Conservation (phyloP, 441 rosid genomes). For the Adansonia madagascariensis region DNA sequence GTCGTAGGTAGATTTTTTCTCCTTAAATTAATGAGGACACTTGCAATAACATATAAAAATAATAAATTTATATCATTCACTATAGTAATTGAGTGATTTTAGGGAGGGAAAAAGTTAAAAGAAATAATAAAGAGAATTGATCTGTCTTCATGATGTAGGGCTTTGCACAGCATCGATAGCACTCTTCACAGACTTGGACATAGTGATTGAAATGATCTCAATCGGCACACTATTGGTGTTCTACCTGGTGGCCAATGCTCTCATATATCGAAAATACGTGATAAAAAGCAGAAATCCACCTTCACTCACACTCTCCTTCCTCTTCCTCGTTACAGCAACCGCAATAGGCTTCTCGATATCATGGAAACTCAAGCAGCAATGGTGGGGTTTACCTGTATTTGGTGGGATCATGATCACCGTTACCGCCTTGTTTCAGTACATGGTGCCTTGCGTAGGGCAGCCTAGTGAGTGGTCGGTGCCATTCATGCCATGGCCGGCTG, state of each 20-base stretch:
- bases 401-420: slow-evolving; percentile 37
- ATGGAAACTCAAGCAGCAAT: slow-evolving; percentile 57
- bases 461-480: slow-evolving; percentile 73
- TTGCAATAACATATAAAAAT: background rate
- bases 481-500: slow-evolving; percentile 93
- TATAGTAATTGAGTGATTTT: background rate
- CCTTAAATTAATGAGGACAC: background rate
- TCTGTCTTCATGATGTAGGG: slow-evolving; percentile 47
- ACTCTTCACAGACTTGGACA: slow-evolving; percentile 72
- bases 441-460: slow-evolving; percentile 31
- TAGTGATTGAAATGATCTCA: slow-evolving; percentile 70
- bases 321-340: slow-evolving; percentile 58
- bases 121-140: background rate
- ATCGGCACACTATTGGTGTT: slow-evolving; percentile 84
- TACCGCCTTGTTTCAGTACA: slow-evolving; percentile 52
- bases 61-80: background rate
- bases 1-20: background rate
- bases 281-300: slow-evolving; percentile 53
- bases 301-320: slow-evolving; percentile 59
- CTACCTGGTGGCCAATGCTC: slow-evolving; percentile 88
- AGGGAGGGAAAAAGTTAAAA: background rate
- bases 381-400: slow-evolving; percentile 60
- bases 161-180: slow-evolving; percentile 90
- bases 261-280: slow-evolving; percentile 65
- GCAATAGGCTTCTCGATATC: slow-evolving; percentile 69